A percentile compares a stretch with the other conserved stretches of the same genome.
Conservation (phyloP, 1,139 yeast genomes). For the Maudiozyma humilis region DNA sequence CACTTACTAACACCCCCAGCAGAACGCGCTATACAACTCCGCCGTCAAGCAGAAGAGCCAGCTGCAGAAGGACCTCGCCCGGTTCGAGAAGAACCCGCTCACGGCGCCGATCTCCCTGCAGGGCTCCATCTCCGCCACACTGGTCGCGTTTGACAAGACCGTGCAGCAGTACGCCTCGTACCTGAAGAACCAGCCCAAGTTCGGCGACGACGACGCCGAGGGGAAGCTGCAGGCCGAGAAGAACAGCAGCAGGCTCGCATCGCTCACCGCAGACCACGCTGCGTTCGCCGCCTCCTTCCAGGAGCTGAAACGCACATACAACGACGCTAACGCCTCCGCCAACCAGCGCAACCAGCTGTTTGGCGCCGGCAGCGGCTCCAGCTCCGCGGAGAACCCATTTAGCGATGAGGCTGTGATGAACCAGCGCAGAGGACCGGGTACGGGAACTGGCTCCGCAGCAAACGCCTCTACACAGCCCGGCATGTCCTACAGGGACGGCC, state of each 20-base stretch:
- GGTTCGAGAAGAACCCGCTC: constrained; percentile 58
- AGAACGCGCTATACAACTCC: constrained; percentile 82
- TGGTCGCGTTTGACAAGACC: constrained; percentile 67
- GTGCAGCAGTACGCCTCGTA: constrained; percentile 61
- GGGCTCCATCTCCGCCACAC: constrained; percentile 73
- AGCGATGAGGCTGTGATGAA: constrained; percentile 22
- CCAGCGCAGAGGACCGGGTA: constrained; percentile 21
- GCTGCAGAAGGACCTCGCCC: constrained; percentile 56
- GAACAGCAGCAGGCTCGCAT: constrained; percentile 53
- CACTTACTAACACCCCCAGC: too few relatives aligned
- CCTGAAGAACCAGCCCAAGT: constrained; percentile 50
- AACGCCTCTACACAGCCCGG: not conserved
- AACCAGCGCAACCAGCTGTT: constrained; percentile 19
- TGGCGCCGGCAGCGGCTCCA: constrained; percentile 14
- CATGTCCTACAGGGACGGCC: constrained; percentile 40
- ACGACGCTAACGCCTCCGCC: constrained; percentile 35
- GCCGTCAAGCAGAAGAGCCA: constrained; percentile 79
- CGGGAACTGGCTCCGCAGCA: not conserved
- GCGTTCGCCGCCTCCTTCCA: constrained; percentile 54
- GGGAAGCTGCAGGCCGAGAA: constrained; percentile 40
- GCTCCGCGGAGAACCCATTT: constrained; percentile 23
- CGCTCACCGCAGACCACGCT: constrained; percentile 51
- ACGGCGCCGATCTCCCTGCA: constrained; percentile 69
- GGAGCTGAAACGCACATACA: constrained; percentile 56
- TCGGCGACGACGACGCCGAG: constrained; percentile 29